Base-by-base conservation (phyloP, 257 asterid species). In the Salvia hispanica region DNA sequence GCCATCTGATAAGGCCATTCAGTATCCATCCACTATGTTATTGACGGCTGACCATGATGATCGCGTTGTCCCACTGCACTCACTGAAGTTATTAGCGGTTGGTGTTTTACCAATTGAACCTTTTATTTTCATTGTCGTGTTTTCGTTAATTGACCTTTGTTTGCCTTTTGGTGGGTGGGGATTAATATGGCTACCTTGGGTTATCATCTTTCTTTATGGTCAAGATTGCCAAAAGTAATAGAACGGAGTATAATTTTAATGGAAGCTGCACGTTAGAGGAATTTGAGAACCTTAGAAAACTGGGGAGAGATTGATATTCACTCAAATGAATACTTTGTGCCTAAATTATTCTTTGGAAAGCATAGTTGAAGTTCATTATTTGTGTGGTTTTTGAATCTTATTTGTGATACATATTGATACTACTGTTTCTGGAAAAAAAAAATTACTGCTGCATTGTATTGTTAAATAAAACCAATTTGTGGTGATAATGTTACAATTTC, bases 31-130 rank as follows among this genome's bases (percentile, higher is more conserved):
- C 52, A 87, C 92, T 62, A 94, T 94, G 98, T 59, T 94, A 69
- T 75, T 94, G 74, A 94, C 98, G 5, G 99, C 99, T 9, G 98
- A 94, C 79, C 99, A 94, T 43, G 99, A 94, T 70, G 99, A 94
- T 77, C 87, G 99, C 2, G 99, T 94, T 6, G 99, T 94, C 73
- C 99, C 99, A 25, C 82, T 88, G 53, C 99, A 94, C 87, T 87
- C 99, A 0, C 79, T 94, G 69, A 91, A 94, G 78, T 77, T 91
- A 18, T 78, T 94, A 70, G 98, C 99, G 47, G 99, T 94, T 63
- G 7, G 87, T 84, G 51, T 67, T 65, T 51, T 46, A 53, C 9
- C 60, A 13, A 51, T 48, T 69, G 53, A 44, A 44, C 4, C n/a
- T 48, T 33, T 54, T 39, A 39, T 4, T 58, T 13, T 58, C 60